phyloP scores from a whole-genome alignment of 345 rosid species.

The Populus nigra region DNA sequence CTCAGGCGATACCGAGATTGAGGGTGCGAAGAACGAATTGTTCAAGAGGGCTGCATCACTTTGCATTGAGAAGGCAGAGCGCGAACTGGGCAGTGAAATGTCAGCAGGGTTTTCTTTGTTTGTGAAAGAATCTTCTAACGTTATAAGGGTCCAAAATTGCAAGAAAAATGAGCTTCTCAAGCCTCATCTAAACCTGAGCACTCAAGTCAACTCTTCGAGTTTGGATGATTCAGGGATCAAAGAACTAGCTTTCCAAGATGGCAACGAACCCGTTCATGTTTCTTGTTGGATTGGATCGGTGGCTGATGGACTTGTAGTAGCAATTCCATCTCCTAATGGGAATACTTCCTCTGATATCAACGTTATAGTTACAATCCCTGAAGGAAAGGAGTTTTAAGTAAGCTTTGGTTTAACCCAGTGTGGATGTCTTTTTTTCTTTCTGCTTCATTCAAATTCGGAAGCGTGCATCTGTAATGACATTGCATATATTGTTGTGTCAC shows the following conservation, averaged over 20 bases:
- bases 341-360: constrained; percentile 3
- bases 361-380: constrained; percentile 39
- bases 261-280: constrained; percentile 33
- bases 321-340: constrained; percentile 25
- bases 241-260: constrained; percentile 36
- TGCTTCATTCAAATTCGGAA: no score
- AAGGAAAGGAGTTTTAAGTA: neutral
- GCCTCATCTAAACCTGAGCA: neutral
- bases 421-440: neutral
- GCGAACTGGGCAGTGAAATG: constrained; percentile 15
- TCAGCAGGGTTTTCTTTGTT: constrained; percentile 33
- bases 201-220: neutral
- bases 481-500: no score
- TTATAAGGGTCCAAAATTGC: constrained; percentile 36
- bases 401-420: neutral
- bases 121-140: constrained; percentile 38
- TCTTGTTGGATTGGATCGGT: constrained; percentile 53
- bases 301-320: constrained; percentile 40
- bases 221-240: constrained; percentile 40
- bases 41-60: constrained; percentile 20
- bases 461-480: no score
- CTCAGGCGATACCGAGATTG: neutral
- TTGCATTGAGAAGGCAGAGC: constrained; percentile 40
- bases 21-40: constrained; percentile 8
- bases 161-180: constrained; percentile 15